These are phyloP conservation scores for Podaxis carcinomalis DNA, from an alignment of 768 basidiomycete genomes.

Conservation along the genomic window DNA sequence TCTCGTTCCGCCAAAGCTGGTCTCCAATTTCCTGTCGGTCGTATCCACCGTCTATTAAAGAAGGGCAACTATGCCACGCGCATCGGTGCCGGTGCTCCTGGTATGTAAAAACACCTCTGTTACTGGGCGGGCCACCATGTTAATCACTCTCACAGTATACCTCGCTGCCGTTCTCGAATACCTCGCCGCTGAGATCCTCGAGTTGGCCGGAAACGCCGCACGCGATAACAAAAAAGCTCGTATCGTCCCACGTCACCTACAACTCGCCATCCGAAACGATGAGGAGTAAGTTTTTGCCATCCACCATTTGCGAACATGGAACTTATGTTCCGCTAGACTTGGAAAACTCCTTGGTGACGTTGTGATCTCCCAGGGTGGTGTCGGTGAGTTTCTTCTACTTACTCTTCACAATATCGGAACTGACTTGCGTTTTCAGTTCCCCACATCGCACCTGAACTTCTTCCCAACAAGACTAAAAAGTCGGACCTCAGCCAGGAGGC, in stretches of 20 bases:
- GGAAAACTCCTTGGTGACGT: slow-evolving; percentile 82
- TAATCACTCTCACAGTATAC: slow-evolving; percentile 49
- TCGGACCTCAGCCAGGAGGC: slow-evolving; percentile 6
- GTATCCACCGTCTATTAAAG: slow-evolving; percentile 87
- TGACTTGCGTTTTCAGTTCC: slow-evolving; percentile 68
- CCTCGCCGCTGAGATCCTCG: slow-evolving; percentile 90
- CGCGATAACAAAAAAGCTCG: slow-evolving; percentile 87
- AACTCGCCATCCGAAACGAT: slow-evolving; percentile 89
- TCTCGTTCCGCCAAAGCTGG: slow-evolving; percentile 74
- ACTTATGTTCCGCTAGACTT: slow-evolving; percentile 35
- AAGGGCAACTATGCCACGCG: slow-evolving; percentile 86
- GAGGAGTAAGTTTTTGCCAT: slow-evolving; percentile 52
- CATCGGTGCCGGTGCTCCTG: slow-evolving; percentile 86
- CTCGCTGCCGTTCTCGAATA: slow-evolving; percentile 90
- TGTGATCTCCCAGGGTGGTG: slow-evolving; percentile 90
- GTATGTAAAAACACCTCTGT: slow-evolving; percentile 26
- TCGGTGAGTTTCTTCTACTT: slow-evolving; percentile 31
- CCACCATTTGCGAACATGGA: background rate
- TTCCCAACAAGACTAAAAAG: slow-evolving; percentile 8
- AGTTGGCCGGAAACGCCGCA: slow-evolving; percentile 85
- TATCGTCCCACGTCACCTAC: slow-evolving; percentile 91
- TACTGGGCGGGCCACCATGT: slow-evolving; percentile 9
- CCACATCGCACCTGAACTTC: slow-evolving; percentile 51
- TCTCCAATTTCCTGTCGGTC: slow-evolving; percentile 86
- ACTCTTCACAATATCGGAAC: background rate